Conservation (phyloP, 148 eudicot genomes). For the Nyssa sinensis region DNA sequence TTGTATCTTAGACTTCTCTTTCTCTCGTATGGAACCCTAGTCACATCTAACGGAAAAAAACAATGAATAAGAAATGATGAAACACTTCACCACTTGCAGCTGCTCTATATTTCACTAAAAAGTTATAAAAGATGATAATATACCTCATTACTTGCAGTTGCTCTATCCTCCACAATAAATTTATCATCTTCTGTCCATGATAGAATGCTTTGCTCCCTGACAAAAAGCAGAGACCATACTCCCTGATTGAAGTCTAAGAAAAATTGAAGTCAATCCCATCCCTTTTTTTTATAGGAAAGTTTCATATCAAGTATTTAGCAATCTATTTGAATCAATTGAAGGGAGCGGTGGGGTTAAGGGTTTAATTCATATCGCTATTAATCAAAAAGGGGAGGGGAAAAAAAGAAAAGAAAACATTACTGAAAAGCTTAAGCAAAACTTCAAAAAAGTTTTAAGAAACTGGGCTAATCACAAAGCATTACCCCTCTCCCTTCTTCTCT, state of each 20-base stretch:
- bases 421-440: too few relatives aligned
- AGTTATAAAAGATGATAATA: conserved; percentile 13
- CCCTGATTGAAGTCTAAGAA: conserved; percentile 42
- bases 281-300: background rate
- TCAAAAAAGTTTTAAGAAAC: background rate
- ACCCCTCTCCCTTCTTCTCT: background rate
- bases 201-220: conserved; percentile 38
- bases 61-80: background rate
- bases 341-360: background rate
- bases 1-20: background rate
- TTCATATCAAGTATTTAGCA: background rate
- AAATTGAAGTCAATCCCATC: conserved; percentile 15
- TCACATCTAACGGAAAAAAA: background rate
- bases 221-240: conserved; percentile 40
- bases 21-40: background rate
- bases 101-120: conserved; percentile 37
- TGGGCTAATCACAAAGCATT: background rate
- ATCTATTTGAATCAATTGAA: background rate
- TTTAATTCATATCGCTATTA: too few relatives aligned
- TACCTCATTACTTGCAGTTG: conserved; percentile 35
- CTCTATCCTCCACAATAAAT: conserved; percentile 40
- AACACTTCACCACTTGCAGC: conserved; percentile 30
- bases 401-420: too few relatives aligned
- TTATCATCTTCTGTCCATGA: conserved; percentile 40
- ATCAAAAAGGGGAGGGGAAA: background rate